Evolutionary conservation across 2,329 filamentous ascomycete genomes (phyloP), one percentile per base, ranked within the genome.

Genomic region (Dactylellina haptotyla): DNA sequence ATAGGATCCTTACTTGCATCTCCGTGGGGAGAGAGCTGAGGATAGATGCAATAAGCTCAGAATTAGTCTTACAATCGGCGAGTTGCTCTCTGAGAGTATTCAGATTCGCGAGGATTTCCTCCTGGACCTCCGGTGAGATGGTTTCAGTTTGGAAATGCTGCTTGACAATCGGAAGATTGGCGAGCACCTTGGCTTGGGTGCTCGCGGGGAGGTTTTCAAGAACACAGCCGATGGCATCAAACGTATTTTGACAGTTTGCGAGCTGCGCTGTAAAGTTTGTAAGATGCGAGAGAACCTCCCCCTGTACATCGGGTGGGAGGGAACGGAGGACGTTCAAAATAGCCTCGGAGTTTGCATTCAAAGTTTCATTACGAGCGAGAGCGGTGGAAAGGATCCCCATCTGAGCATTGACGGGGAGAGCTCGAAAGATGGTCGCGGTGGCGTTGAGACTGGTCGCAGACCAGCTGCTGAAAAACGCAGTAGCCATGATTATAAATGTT

Each of bases 331-430:
- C 18, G 25, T 37, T 56, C 30, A 56, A 25, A 23, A 59, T 48
- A 20, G 18, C 26, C 1, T 59, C 56, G 4, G 56, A 59, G 26
- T 59, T 46, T 6, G 26, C 9, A 26, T 37, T 48, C 16, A 46
- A 20, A 3, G 8, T 58, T n/a, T 58, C 30, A 18, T 58, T 58
- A 30, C 54, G 54, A 23, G 23, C 32, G 9, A 58, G 34, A 5
- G 48, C 39, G 25, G 18, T 59, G 5, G 56, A 46, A 14, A 59
- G 39, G 18, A 59, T 59, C 2, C 39, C 39, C 16, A 48, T 46
- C 48, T 59, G 56, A 14, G 56, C 56, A 30, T 46, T 59, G 28
- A 34, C 56, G 8, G 56, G 56, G 5, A 59, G 41, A 20, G 58
- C 58, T 41, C 46, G 45, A 46, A 63, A 63, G 5, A 63, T 18